Base-by-base conservation (phyloP, 2,329 filamentous ascomycete genomes). In the Penicillium janthinellum region DNA sequence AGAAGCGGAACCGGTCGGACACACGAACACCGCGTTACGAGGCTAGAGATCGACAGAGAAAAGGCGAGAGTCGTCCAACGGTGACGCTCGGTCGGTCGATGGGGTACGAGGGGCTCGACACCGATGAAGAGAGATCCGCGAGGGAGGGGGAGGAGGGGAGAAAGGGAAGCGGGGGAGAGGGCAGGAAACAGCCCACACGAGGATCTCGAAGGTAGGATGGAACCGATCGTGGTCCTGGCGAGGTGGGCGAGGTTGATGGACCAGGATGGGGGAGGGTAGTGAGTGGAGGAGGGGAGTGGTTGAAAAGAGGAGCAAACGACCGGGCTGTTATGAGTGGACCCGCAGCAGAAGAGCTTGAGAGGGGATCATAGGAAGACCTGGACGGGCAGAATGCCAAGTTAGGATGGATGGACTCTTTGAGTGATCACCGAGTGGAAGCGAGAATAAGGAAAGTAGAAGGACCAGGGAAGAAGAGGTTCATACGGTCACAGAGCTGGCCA, bases 281-380 rank as follows among this genome's bases (percentile, higher is more conserved):
- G 60, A 53, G 51, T 47, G 54, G 58, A 60, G 58, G 50, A 57
- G 57, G 60, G 53, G 63, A 54, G 52, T 53, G 17, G 41, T 42
- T 41, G 49, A 52, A 45, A 42, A 54, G 52, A 54, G 60, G 58
- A 61, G 62, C 62, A 66, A 62, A 62, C 54, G 57, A 60, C 48
- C 63, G 47, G 60, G 58, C 60, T 64, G 64, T 66, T 67, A 59
- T 61, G 64, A 66, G 63, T 67, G 65, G 66, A 56, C 60, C 67
- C 67, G 60, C 59, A 54, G 55, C 47, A 64, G 57, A 69, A 67
- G 57, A 69, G 65, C 67, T 67, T 65, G 64, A 60, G 60, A 61
- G 62, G 58, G 60, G 61, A 59, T 64, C 62, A 64, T 64, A 58
- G 58, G 61, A 58, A 54, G 44, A 62, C 58, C 57, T 54, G 54